These are phyloP conservation scores for Zea luxurians DNA, from an alignment of 176 grass and related monocot species.

Conservation along the genomic window DNA sequence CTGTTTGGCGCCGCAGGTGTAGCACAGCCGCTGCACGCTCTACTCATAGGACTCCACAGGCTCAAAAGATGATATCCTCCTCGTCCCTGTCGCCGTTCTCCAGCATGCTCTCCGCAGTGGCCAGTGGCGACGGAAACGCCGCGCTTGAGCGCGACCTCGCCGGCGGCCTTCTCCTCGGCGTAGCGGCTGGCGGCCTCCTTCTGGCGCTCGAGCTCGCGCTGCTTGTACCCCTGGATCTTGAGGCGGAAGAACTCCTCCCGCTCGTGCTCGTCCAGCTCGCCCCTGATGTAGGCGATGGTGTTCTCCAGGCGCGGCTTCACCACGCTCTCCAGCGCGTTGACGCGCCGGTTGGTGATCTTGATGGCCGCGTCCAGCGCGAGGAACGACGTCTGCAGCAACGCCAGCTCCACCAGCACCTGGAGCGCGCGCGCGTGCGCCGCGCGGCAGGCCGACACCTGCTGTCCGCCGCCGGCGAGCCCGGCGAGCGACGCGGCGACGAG, in stretches of 20 bases:
- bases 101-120: conserved; percentile 51
- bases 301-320: conserved; percentile 78
- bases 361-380: conserved; percentile 80
- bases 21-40: too few species aligned
- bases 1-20: background rate
- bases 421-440: conserved; percentile 52
- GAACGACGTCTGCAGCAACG: conserved; percentile 85
- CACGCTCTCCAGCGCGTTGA: conserved; percentile 77
- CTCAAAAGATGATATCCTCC: conserved; percentile 78
- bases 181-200: conserved; percentile 44
- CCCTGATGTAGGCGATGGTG: conserved; percentile 68
- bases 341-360: conserved; percentile 76
- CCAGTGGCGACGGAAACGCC: conserved; percentile 56
- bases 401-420: conserved; percentile 78
- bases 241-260: conserved; percentile 89
- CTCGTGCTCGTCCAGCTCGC: conserved; percentile 81
- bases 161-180: conserved; percentile 51
- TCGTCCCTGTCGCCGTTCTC: conserved; percentile 48
- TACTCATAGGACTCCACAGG: background rate
- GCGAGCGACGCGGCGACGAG: conserved; percentile 32
- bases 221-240: conserved; percentile 75
- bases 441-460: conserved; percentile 71
- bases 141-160: conserved; percentile 54
- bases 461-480: conserved; percentile 66
- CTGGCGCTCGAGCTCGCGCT: conserved; percentile 54